Percentiles rank a stretch among this genome's conserved stretches.
These are phyloP conservation scores for Agastache rugosa DNA, from an alignment of 257 asterid genomes.

Conservation along the genomic window DNA sequence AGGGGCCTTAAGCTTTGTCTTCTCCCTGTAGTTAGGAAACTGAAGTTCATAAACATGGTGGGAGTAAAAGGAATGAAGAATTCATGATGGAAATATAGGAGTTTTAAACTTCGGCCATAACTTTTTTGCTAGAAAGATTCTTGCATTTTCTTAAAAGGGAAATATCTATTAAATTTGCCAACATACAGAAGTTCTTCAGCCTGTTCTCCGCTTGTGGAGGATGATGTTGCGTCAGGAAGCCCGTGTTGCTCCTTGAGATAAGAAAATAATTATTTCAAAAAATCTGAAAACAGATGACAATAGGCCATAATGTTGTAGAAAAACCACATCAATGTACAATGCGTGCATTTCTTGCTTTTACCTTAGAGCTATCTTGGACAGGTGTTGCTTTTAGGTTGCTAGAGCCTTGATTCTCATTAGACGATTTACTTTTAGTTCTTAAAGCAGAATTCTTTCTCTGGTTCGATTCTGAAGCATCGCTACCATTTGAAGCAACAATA, in stretches of 20 bases:
- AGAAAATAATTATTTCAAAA: slow-evolving; percentile 18
- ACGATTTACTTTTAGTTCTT: slow-evolving; percentile 41
- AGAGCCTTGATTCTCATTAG: slow-evolving; percentile 39
- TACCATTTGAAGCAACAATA: slow-evolving; percentile 50
- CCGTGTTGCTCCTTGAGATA: slow-evolving; percentile 37
- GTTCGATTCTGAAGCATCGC: slow-evolving; percentile 43
- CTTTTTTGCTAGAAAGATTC: not conserved
- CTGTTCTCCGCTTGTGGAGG: slow-evolving; percentile 50
- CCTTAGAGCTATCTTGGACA: slow-evolving; percentile 43
- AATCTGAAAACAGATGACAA: slow-evolving; percentile 2
- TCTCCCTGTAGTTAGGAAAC: slow-evolving; percentile 50
- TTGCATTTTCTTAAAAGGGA: slow-evolving; percentile 16
- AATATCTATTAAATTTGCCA: slow-evolving; percentile 3
- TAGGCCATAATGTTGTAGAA: not conserved
- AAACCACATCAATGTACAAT: not conserved
- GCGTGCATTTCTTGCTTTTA: slow-evolving; percentile 9
- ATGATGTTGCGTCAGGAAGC: slow-evolving; percentile 44
- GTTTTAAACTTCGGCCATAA: not conserved
- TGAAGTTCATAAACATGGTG: slow-evolving; percentile 32
- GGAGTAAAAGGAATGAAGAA: not conserved
- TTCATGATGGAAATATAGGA: not conserved
- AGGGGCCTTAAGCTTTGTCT: slow-evolving; percentile 48
- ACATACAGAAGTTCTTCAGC: slow-evolving; percentile 52
- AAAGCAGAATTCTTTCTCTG: slow-evolving; percentile 34
- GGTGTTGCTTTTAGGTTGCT: slow-evolving; percentile 36